A percentile compares a stretch with the other conserved stretches of the same genome.
Conservation (phyloP, 495 filamentous ascomycete species). For the Patellaria atrata region DNA sequence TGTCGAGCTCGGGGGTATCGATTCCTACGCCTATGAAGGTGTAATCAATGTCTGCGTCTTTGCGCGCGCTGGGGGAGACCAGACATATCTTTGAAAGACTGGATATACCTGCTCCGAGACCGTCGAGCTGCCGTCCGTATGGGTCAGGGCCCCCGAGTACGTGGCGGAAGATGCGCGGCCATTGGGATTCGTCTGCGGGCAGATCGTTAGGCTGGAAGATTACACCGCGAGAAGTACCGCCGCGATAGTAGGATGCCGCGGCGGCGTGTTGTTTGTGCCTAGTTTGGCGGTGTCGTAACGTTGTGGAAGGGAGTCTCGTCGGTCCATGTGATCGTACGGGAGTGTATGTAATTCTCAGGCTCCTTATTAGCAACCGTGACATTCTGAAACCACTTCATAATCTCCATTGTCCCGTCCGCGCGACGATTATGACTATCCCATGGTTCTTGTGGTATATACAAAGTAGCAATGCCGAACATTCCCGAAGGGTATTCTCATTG, state of each 20-base stretch:
- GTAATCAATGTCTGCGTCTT: conserved; percentile 52
- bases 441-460: too few relatives aligned
- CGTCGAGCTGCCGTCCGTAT: conserved; percentile 54
- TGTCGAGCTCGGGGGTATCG: conserved; percentile 41
- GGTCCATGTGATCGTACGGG: too few relatives aligned
- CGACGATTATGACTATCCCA: too few relatives aligned
- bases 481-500: too few relatives aligned
- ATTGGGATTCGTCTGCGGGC: conserved; percentile 33
- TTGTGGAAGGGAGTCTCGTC: too few relatives aligned
- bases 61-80: conserved; percentile 33
- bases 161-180: conserved; percentile 43
- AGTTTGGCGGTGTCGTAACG: background rate
- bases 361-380: too few relatives aligned
- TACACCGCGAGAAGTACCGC: conserved; percentile 56
- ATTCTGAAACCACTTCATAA: too few relatives aligned
- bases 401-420: too few relatives aligned
- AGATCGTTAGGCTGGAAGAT: conserved; percentile 42
- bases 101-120: conserved; percentile 56
- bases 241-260: conserved; percentile 55
- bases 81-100: conserved; percentile 60
- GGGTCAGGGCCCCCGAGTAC: conserved; percentile 56
- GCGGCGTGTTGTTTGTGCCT: conserved; percentile 34
- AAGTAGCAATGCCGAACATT: too few relatives aligned
- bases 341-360: too few relatives aligned
- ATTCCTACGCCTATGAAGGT: conserved; percentile 59